Conservation (phyloP, 345 rosid species). For the Pelargonium nanum region DNA sequence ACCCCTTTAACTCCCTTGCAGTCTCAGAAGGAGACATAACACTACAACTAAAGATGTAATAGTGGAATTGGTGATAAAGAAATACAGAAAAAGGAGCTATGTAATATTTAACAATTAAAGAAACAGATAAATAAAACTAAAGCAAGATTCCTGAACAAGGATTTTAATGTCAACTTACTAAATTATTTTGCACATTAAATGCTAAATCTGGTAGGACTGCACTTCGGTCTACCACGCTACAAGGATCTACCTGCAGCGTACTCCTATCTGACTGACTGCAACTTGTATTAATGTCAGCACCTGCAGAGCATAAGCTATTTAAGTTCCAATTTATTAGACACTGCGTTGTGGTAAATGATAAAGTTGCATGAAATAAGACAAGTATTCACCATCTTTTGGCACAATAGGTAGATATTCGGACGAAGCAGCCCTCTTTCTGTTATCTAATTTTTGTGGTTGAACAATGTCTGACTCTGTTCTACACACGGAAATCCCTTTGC, state of each 20-base stretch:
- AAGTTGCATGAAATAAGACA: not conserved
- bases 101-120: too few relatives aligned
- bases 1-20: not conserved
- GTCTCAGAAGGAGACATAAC: not conserved
- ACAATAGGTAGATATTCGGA: constrained; percentile 19
- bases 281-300: constrained; percentile 23
- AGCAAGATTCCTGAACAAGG: not conserved
- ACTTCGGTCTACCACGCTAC: constrained; percentile 21
- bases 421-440: constrained; percentile 22
- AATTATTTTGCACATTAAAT: not conserved
- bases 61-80: not conserved
- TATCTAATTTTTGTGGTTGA: constrained; percentile 29
- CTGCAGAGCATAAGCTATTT: constrained; percentile 29
- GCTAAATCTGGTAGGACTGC: not conserved
- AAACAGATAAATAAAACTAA: not conserved
- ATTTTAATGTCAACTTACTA: not conserved
- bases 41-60: not conserved
- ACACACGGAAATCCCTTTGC: constrained; percentile 22
- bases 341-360: constrained; percentile 1
- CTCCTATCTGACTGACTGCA: constrained; percentile 26
- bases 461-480: constrained; percentile 22
- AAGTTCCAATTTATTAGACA: constrained; percentile 10
- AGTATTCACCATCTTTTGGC: constrained; percentile 20
- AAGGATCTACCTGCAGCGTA: constrained; percentile 24
- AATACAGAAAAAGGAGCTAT: not conserved